Base-by-base conservation (phyloP, 2,329 filamentous ascomycete species). In the Cercospora canescens region DNA sequence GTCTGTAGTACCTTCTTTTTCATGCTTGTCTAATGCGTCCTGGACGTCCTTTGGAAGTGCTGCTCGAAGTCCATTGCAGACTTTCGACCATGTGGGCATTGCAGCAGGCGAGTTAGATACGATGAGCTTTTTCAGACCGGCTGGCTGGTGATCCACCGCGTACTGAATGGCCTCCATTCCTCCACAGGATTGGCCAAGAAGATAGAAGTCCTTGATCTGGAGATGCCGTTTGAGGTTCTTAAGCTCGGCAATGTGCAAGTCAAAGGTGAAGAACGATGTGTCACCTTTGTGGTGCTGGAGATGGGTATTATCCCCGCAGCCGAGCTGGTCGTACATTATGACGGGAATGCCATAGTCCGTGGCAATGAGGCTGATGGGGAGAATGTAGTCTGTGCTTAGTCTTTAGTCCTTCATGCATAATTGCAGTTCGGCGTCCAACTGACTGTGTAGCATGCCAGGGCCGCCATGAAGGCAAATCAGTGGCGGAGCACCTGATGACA, bases 271-370 rank as follows among this genome's bases (percentile, higher is more conserved):
- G 75, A 87, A 86, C 0, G 64, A 64, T 1, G 76, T 75, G 56
- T 85, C 80, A 11, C 81, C 80, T 9, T 73, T 73, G 62, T 81
- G 83, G 32, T 84, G 80, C 0, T 71, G 79, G 11, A 86, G 76
- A 62, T 81, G 83, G 0, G 84, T 86, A 4, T 80, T 84, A 14
- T 72, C 71, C 8, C 83, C 85, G 67, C 80, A 82, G 24, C 85
- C 84, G 60, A 86, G 77, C 66, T 87, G 84, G 69, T 87, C 84
- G 72, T 87, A 87, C 71, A 86, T 80, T 30, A 87, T 73, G 2
- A 86, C 75, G 0, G 85, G 82, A 6, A 80, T 78, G 30, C 72
- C 71, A 69, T 78, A 76, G 18, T 77, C 71, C 32, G 55, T 57
- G 3, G 69, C 64, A 18, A 78, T 69, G 4, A 85, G 76, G 0